phyloP scores from a whole-genome alignment of 805 yeast species.

The Kodamaea laetipori region DNA sequence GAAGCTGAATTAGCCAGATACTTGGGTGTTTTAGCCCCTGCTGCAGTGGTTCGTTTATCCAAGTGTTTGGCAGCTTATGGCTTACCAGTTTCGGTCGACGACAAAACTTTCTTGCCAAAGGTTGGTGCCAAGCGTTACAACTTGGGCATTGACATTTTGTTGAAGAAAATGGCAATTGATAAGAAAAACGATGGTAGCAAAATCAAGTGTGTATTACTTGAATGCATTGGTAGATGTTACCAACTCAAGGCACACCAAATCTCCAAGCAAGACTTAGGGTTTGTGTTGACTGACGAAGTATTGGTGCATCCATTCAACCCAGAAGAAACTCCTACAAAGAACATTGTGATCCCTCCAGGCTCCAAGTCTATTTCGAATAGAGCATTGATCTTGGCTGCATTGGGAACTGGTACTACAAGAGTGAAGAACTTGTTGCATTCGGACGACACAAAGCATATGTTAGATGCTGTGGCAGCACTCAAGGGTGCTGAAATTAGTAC shows the following conservation, averaged over 20 bases:
- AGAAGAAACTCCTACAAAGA: constrained; percentile 36
- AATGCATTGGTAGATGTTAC: constrained; percentile 83
- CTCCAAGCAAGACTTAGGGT: constrained; percentile 74
- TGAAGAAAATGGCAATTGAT: constrained; percentile 90
- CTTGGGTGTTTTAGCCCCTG: constrained; percentile 84
- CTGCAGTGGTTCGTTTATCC: constrained; percentile 87
- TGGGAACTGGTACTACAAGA: constrained; percentile 81
- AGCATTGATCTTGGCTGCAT: constrained; percentile 89
- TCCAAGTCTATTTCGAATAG: constrained; percentile 96
- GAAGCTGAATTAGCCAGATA: constrained; percentile 97
- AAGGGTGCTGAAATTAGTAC: constrained; percentile 80
- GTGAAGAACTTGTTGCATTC: constrained; percentile 88
- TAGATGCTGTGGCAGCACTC: constrained; percentile 76
- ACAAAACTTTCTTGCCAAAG: constrained; percentile 62
- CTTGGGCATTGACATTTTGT: constrained; percentile 73
- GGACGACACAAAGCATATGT: constrained; percentile 95
- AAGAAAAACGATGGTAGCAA: constrained; percentile 93
- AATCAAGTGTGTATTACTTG: constrained; percentile 83
- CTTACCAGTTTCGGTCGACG: constrained; percentile 77
- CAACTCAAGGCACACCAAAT: constrained; percentile 88
- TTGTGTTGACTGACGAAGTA: constrained; percentile 81
- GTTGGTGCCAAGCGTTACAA: constrained; percentile 62
- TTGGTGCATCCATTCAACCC: constrained; percentile 59
- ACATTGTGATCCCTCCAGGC: constrained; percentile 82
- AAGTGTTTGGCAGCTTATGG: constrained; percentile 85